Evolutionary conservation across 2,329 filamentous ascomycete species (phyloP), one percentile per base, ranked within the genome.

Genomic region (Aspergillus luchuensis): DNA sequence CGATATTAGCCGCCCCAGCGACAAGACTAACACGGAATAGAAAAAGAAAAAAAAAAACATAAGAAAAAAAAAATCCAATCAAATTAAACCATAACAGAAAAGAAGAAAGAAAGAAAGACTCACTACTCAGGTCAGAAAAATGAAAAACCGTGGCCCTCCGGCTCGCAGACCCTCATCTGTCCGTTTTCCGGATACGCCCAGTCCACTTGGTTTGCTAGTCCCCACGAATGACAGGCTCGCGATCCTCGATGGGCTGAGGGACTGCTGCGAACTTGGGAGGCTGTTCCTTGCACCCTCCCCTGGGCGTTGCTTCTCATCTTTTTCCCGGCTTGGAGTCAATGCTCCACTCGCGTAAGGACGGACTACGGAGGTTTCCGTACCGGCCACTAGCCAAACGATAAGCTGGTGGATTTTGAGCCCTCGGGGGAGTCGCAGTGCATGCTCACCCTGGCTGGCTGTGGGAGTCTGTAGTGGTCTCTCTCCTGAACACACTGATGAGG

Each of bases 161-260:
- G 45, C 57, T 57, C 48, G 48, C 55, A 57, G 63, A 65, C 61
- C 63, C 61, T 59, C 62, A 56, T 63, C 59, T 39, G 38, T 33
- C 58, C 23, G 23, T 58, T 52, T 59, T 47, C 43, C 52, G 51
- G 58, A 45, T 43, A 56, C 51, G 28, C 51, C 43, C 52, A 45
- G 47, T 41, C 59, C 59, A 61, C 59, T 60, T 63, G 43, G 63
- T 55, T 36, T 49, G 53, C 54, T 19, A 51, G 56, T 43, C 63
- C 59, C 63, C 63, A 55, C 63, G 63, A 65, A 65, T 63, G 51
- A 61, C 58, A 39, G 57, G 53, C 52, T 21, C 30, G 50, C 38
- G 59, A 61, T 61, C 56, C 59, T 61, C 56, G 59, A 61, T 58
- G 50, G 47, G 48, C 43, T 38, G 38, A 56, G 56, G 17, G 48